These are phyloP conservation scores for Trichoderma sp. DNA, from an alignment of 2,329 filamentous ascomycete species.

Conservation along the genomic window DNA sequence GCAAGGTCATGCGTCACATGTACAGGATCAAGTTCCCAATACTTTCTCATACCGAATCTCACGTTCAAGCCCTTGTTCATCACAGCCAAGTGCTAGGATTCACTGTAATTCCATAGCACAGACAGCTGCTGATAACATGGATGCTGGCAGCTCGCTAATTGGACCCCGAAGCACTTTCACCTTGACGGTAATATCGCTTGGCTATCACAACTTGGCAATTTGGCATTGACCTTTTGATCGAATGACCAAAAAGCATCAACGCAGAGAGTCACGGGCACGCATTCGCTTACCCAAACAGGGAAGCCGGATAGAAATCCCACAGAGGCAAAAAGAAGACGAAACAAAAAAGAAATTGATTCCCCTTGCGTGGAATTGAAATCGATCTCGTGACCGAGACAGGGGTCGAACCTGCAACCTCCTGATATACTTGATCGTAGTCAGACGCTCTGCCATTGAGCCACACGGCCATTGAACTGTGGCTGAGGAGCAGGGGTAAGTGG, in stretches of 20 bases:
- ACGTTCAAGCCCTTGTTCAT: background rate
- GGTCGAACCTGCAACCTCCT: slow-evolving; percentile 23
- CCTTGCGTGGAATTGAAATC: background rate
- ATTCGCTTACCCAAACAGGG: background rate
- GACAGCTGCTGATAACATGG: background rate
- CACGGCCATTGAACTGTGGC: slow-evolving; percentile 12
- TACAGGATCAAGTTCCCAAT: background rate
- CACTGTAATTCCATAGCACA: background rate
- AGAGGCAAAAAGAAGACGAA: background rate
- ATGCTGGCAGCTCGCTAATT: background rate
- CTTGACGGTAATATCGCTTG: slow-evolving; percentile 1
- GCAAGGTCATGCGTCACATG: background rate
- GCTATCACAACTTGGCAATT: background rate
- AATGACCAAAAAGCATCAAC: background rate
- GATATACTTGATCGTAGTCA: slow-evolving; percentile 20
- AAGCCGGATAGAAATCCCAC: background rate
- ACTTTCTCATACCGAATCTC: background rate
- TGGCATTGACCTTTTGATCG: background rate
- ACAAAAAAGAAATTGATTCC: slow-evolving; percentile 13
- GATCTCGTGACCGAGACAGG: slow-evolving; percentile 21
- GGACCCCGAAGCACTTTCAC: background rate
- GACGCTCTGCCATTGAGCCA: slow-evolving; percentile 23
- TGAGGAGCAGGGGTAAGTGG: background rate
- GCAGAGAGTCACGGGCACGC: background rate
- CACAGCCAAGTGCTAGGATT: background rate